Conservation (phyloP, 176 grass and related monocot genomes). For the Triticum aestivum region DNA sequence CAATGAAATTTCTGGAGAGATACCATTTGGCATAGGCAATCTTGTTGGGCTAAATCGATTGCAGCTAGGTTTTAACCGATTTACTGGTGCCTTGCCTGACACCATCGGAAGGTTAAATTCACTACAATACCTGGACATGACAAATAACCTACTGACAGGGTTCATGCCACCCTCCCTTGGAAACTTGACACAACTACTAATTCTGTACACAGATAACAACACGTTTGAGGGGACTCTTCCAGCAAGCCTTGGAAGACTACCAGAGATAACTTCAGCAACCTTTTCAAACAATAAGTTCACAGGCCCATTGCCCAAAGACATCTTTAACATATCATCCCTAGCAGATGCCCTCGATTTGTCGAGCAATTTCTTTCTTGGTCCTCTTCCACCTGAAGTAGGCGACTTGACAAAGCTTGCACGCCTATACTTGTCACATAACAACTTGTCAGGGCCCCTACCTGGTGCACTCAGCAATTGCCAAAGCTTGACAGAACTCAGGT, state of each 20-base stretch:
- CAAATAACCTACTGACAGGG: slow-evolving; percentile 29
- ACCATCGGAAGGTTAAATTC: slow-evolving; percentile 36
- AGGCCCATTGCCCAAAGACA: slow-evolving; percentile 11
- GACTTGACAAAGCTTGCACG: slow-evolving; percentile 21
- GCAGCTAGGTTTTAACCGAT: not conserved
- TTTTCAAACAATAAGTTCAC: slow-evolving; percentile 6
- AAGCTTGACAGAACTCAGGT: slow-evolving; percentile 38
- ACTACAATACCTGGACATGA: not conserved
- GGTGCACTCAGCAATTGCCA: slow-evolving; percentile 25
- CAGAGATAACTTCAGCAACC: not conserved
- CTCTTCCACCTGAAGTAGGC: slow-evolving; percentile 36
- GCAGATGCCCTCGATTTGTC: slow-evolving; percentile 25
- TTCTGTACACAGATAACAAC: not conserved
- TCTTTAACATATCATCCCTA: slow-evolving; percentile 14
- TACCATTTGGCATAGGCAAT: slow-evolving; percentile 39
- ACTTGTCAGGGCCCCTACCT: not conserved
- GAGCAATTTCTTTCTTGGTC: slow-evolving; percentile 31
- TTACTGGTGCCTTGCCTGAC: slow-evolving; percentile 37
- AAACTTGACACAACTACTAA: slow-evolving; percentile 28
- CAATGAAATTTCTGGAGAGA: slow-evolving; percentile 34
- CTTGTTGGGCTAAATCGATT: slow-evolving; percentile 14
- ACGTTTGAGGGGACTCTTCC: slow-evolving; percentile 22
- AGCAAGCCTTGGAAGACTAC: not conserved
- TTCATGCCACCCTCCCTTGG: slow-evolving; percentile 27
- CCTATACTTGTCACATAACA: slow-evolving; percentile 36